Percentiles rank a stretch among this genome's conserved stretches.
These are phyloP conservation scores for Aspergillus persii DNA, from an alignment of 2,329 filamentous ascomycete species.

Conservation along the genomic window DNA sequence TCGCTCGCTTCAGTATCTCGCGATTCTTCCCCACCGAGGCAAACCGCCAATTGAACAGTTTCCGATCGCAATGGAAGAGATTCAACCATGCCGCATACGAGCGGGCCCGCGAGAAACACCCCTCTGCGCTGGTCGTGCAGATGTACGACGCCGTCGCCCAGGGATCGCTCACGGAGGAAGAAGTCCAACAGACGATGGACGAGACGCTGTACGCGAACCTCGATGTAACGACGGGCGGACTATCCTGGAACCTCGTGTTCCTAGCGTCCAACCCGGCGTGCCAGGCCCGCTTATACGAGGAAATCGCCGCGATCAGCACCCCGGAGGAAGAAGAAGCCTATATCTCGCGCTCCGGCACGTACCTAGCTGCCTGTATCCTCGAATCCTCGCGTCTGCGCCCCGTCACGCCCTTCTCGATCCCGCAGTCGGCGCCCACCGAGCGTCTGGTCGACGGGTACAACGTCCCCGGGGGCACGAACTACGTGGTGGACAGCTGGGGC, in stretches of 20 bases:
- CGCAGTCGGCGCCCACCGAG: constrained; percentile 39
- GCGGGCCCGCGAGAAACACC: neutral
- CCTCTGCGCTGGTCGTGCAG: constrained; percentile 7
- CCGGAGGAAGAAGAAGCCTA: constrained; percentile 19
- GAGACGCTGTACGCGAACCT: constrained; percentile 50
- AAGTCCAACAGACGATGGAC: constrained; percentile 46
- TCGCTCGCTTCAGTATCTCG: constrained; percentile 27
- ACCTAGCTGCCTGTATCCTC: constrained; percentile 36
- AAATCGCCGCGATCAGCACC: neutral
- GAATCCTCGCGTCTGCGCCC: constrained; percentile 43
- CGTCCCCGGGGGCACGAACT: constrained; percentile 40
- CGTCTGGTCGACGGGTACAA: constrained; percentile 35
- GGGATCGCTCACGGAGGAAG: constrained; percentile 23
- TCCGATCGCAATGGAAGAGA: constrained; percentile 28
- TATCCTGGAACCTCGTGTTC: constrained; percentile 47
- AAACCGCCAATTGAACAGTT: constrained; percentile 26
- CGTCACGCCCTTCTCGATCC: constrained; percentile 42
- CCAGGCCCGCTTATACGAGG: constrained; percentile 28
- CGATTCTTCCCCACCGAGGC: constrained; percentile 14
- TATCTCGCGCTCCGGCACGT: constrained; percentile 21
- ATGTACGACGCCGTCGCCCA: constrained; percentile 11
- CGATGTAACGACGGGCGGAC: constrained; percentile 45
- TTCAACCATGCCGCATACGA: constrained; percentile 33
- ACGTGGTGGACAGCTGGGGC: neutral
- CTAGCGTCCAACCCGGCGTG: constrained; percentile 37